Evolutionary conservation across 2,329 filamentous ascomycete genomes (phyloP).

Genomic region (Pseudocercospora fijiensis): DNA sequence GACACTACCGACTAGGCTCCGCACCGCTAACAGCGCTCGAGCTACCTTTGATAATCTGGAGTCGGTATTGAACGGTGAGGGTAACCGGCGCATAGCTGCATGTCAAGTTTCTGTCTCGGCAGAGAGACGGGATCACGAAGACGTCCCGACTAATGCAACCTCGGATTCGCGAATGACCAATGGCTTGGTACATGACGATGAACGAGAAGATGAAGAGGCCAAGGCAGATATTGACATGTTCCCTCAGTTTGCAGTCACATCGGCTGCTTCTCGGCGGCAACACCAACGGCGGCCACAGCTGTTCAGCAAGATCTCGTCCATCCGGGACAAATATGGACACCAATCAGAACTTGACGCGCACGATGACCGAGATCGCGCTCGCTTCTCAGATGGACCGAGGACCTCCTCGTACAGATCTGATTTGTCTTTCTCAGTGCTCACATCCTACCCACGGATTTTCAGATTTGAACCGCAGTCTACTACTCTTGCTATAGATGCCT

Average conservation of each 20-base stretch:
- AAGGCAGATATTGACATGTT: conserved; percentile 35
- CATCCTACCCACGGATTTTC: conserved; percentile 82
- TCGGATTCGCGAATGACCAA: conserved; percentile 36
- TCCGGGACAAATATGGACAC: conserved; percentile 43
- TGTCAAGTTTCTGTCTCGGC: conserved; percentile 64
- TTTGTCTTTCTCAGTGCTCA: conserved; percentile 71
- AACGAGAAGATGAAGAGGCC: conserved; percentile 11
- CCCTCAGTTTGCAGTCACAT: conserved; percentile 20
- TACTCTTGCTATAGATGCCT: conserved; percentile 49
- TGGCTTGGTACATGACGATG: conserved; percentile 33
- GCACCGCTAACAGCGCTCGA: conserved; percentile 45
- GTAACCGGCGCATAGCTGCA: conserved; percentile 76
- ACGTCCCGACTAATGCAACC: conserved; percentile 32
- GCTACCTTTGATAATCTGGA: conserved; percentile 63
- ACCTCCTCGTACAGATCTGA: conserved; percentile 42
- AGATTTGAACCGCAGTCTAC: conserved; percentile 41
- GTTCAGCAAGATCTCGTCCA: conserved; percentile 43
- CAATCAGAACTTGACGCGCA: conserved; percentile 32
- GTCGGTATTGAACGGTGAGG: conserved; percentile 68
- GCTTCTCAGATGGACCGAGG: conserved; percentile 34
- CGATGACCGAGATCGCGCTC: conserved; percentile 39
- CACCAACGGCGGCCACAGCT: conserved; percentile 33
- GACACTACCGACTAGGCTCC: conserved; percentile 72
- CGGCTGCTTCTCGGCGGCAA: conserved; percentile 21
- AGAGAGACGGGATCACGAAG: conserved; percentile 35